phyloP scores from a whole-genome alignment of 2,329 filamentous ascomycete species.

The Ascochyta pisi region DNA sequence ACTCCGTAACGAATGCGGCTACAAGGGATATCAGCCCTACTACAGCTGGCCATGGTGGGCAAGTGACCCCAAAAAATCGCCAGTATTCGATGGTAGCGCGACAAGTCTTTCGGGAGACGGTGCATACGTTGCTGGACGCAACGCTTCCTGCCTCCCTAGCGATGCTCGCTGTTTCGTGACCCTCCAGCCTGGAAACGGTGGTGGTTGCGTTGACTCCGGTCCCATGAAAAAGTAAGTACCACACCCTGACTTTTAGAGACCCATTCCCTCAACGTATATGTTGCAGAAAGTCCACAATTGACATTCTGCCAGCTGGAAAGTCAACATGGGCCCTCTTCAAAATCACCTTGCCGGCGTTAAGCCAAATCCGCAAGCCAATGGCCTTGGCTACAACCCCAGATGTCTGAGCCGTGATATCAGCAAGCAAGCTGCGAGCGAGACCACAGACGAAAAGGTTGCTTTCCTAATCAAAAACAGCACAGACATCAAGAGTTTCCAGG shows the following conservation, averaged over 20 bases:
- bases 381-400: constrained; percentile 34
- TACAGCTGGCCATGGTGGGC: constrained; percentile 26
- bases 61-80: constrained; percentile 34
- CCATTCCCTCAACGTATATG: no score
- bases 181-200: constrained; percentile 22
- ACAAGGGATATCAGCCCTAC: constrained; percentile 30
- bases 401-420: constrained; percentile 45
- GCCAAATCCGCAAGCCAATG: constrained; percentile 32
- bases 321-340: constrained; percentile 53
- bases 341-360: constrained; percentile 45
- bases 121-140: constrained; percentile 31
- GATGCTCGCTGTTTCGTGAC: constrained; percentile 1
- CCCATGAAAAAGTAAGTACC: constrained; percentile 5
- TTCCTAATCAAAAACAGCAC: constrained; percentile 50
- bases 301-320: constrained; percentile 39
- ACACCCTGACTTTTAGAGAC: neutral
- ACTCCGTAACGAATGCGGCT: constrained; percentile 28
- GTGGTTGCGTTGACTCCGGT: constrained; percentile 15
- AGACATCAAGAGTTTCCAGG: constrained; percentile 48
- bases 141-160: constrained; percentile 24
- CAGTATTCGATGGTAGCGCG: constrained; percentile 28
- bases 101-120: constrained; percentile 44
- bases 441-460: constrained; percentile 27
- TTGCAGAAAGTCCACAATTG: no score
- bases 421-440: constrained; percentile 38